A percentile compares a stretch with the other conserved stretches of the same genome.
Conservation (phyloP, 106 monocot genomes). For the Narthecium ossifragum region DNA sequence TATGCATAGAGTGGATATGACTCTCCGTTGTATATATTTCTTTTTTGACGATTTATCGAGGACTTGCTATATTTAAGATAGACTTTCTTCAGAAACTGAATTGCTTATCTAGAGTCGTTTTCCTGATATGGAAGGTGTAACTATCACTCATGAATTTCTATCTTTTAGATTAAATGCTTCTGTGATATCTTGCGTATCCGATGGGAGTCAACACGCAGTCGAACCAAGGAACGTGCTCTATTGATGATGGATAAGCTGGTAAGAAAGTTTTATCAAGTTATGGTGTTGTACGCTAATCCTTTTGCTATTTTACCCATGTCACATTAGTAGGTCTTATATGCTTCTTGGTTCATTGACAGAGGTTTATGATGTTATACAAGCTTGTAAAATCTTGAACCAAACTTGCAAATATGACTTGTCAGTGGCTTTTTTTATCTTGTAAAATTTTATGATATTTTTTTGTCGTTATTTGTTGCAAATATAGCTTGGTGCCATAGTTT, state of each 20-base stretch:
- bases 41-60: too few species aligned
- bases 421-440: too few species aligned
- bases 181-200: slow-evolving; percentile 74
- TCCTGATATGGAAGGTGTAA: neutral
- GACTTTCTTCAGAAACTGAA: too few species aligned
- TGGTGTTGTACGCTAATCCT: neutral
- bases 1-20: too few species aligned
- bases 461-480: neutral
- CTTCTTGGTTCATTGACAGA: too few species aligned
- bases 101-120: too few species aligned
- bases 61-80: too few species aligned
- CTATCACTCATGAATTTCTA: neutral
- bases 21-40: too few species aligned
- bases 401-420: too few species aligned
- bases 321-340: neutral
- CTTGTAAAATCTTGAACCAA: too few species aligned
- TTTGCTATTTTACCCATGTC: neutral
- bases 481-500: too few species aligned
- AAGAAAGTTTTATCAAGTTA: neutral
- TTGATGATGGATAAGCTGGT: slow-evolving; percentile 96
- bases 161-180: slow-evolving; percentile 59
- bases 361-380: too few species aligned
- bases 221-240: slow-evolving; percentile 83
- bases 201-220: slow-evolving; percentile 90
- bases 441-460: neutral